A percentile compares a stretch with the other conserved stretches of the same genome.
These are phyloP conservation scores for Pseudonectria buxi DNA, from an alignment of 2,329 filamentous ascomycete genomes.

Conservation along the genomic window DNA sequence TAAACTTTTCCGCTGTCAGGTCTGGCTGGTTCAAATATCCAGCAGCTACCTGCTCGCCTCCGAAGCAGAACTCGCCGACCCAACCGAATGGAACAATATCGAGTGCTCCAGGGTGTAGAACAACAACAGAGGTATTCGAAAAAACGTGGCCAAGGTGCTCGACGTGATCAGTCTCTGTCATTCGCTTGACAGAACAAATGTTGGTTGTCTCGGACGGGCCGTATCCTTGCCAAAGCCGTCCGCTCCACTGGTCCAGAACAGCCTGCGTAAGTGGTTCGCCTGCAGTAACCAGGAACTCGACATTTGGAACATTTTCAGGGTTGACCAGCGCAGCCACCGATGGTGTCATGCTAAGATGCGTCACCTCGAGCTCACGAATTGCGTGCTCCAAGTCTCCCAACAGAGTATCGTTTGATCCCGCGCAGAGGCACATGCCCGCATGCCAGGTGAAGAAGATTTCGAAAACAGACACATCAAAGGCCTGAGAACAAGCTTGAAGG, in stretches of 20 bases:
- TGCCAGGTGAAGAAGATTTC: conserved; percentile 85
- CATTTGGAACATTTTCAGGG: conserved; percentile 59
- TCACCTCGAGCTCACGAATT: conserved; percentile 58
- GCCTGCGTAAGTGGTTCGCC: conserved; percentile 72
- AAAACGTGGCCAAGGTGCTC: conserved; percentile 73
- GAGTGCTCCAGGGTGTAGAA: conserved; percentile 43
- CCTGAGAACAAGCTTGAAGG: conserved; percentile 76
- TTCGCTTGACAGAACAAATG: conserved; percentile 69
- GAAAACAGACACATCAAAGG: conserved; percentile 83
- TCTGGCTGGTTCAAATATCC: conserved; percentile 65
- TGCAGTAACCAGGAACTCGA: conserved; percentile 71
- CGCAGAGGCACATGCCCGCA: conserved; percentile 70
- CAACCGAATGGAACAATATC: conserved; percentile 60
- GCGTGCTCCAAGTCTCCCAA: conserved; percentile 65
- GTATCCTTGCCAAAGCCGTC: conserved; percentile 70
- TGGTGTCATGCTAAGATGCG: conserved; percentile 79
- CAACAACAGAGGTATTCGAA: conserved; percentile 67
- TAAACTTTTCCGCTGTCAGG: conserved; percentile 59
- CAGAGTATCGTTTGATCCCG: conserved; percentile 65
- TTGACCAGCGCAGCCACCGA: conserved; percentile 73
- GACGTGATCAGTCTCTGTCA: conserved; percentile 51
- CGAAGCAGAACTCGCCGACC: conserved; percentile 79
- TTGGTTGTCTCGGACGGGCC: conserved; percentile 84
- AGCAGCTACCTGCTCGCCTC: conserved; percentile 70
- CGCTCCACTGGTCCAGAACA: conserved; percentile 64